Percentiles rank a stretch among this genome's conserved stretches.
phyloP scores from a whole-genome alignment of 2,329 filamentous ascomycete species.

The Colletotrichum magnum region DNA sequence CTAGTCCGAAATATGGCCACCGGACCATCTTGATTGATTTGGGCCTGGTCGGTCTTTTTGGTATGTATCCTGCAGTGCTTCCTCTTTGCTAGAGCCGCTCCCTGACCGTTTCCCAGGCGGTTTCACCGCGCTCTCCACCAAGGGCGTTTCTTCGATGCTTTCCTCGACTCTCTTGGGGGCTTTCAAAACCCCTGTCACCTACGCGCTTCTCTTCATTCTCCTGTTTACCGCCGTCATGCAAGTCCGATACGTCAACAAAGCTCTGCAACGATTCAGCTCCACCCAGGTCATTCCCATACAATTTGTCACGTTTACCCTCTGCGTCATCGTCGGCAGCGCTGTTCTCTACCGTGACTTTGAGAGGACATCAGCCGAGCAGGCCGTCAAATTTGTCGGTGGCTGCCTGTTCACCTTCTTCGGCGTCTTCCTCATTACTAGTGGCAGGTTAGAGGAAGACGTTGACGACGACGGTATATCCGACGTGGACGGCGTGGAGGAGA shows the following conservation, averaged over 20 bases:
- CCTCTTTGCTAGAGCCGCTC: conserved; percentile 14
- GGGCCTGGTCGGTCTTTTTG: conserved; percentile 92
- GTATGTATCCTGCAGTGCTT: conserved; percentile 61
- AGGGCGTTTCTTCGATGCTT: conserved; percentile 94
- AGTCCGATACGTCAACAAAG: conserved; percentile 93
- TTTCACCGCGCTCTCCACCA: conserved; percentile 97
- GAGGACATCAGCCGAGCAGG: conserved; percentile 79
- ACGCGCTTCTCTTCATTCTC: conserved; percentile 84
- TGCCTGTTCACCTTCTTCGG: conserved; percentile 94
- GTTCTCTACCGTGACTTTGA: conserved; percentile 96
- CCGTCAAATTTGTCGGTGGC: conserved; percentile 88
- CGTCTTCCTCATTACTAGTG: conserved; percentile 97
- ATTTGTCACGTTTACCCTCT: conserved; percentile 96
- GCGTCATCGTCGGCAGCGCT: conserved; percentile 94
- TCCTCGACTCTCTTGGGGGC: conserved; percentile 91
- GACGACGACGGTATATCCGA: conserved; percentile 71
- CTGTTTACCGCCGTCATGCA: conserved; percentile 93
- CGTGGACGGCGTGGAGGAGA: conserved; percentile 73
- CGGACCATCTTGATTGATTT: conserved; percentile 92
- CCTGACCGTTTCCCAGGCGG: conserved; percentile 70
- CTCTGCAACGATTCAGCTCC: conserved; percentile 92
- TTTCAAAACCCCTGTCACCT: conserved; percentile 93
- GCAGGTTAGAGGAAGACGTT: conserved; percentile 72
- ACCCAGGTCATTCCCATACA: conserved; percentile 98
- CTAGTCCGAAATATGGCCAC: conserved; percentile 86